A percentile compares a stretch with the other conserved stretches of the same genome.
Evolutionary conservation across 768 basidiomycete genomes (phyloP).

Genomic region (Suillus sp.): DNA sequence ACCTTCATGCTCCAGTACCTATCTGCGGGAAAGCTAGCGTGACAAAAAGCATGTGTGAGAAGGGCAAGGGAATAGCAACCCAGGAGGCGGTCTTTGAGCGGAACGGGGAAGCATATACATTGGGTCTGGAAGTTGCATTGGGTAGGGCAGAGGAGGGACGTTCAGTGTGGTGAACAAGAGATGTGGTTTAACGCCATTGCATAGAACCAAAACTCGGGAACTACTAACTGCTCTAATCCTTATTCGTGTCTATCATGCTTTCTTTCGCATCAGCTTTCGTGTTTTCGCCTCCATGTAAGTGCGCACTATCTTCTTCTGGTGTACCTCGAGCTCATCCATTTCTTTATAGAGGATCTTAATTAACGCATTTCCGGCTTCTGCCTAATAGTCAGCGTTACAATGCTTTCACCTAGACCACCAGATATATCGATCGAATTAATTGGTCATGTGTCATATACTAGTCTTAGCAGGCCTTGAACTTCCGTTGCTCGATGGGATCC

Average conservation of each 20-base stretch:
- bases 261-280: neutral
- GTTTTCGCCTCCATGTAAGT: neutral
- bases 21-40: constrained; percentile 5
- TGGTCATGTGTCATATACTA: neutral
- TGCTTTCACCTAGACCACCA: neutral
- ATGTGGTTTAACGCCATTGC: neutral
- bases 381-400: neutral
- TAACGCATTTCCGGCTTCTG: neutral
- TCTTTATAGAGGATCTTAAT: neutral
- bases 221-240: constrained; percentile 5
- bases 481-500: neutral
- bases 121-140: constrained; percentile 34
- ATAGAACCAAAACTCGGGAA: neutral
- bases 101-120: constrained; percentile 27
- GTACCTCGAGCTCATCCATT: neutral
- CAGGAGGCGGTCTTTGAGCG: constrained; percentile 31
- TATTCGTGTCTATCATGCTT: constrained; percentile 6
- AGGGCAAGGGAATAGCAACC: constrained; percentile 14
- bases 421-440: neutral
- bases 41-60: constrained; percentile 7
- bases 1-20: constrained; percentile 23
- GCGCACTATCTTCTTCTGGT: neutral
- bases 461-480: neutral
- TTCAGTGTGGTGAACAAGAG: constrained; percentile 29
- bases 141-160: constrained; percentile 36